Base-by-base conservation (phyloP, 2,329 filamentous ascomycete genomes). In the Fusarium brevicatenulatum region DNA sequence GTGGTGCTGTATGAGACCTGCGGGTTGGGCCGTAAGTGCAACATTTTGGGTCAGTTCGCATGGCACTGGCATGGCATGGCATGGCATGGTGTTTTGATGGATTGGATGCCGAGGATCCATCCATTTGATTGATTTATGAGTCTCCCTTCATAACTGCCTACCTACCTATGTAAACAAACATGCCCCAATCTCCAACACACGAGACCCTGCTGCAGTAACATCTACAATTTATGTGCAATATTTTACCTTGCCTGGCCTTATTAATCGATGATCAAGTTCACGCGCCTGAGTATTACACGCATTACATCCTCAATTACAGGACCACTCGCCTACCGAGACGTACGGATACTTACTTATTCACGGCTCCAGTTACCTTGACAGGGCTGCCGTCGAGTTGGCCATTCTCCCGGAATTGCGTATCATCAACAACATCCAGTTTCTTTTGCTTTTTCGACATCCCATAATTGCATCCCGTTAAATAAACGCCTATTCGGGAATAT, bases 141-240 rank as follows among this genome's bases (percentile, higher is more conserved):
- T 32, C 37, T 44, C 39, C 39, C 63, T 65, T 46, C 70, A 73
- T 52, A 36, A 52, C 49, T 74, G 71, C 36, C 63, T 56, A 43
- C 32, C 32, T 46, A 23, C 10, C 5, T 74, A 74, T 74, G 71
- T 74, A 74, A 74, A 74, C 71, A 74, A 74, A 70, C 71, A 58
- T 57, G 43, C 71, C 71, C 71, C 68, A 36, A 47, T 58, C 23
- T 28, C 40, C 53, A 61, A 56, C 28, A 55, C 63, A 36, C 50
- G 47, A 59, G 37, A 58, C 66, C 58, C 66, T 69, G 66, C 37
- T 67, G 19, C 37, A 67, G 54, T 49, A 55, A 52, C 55, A 68
- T 66, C 42, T 58, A 23, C 58, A 64, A 54, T 71, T 68, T 60
- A 64, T 53, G 44, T 55, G 44, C 58, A 54, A 57, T 57, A 50